Evolutionary conservation across 306 rosid species (phyloP), one percentile per base, ranked within the genome.

Genomic region (Cyclanthera cordifolia): DNA sequence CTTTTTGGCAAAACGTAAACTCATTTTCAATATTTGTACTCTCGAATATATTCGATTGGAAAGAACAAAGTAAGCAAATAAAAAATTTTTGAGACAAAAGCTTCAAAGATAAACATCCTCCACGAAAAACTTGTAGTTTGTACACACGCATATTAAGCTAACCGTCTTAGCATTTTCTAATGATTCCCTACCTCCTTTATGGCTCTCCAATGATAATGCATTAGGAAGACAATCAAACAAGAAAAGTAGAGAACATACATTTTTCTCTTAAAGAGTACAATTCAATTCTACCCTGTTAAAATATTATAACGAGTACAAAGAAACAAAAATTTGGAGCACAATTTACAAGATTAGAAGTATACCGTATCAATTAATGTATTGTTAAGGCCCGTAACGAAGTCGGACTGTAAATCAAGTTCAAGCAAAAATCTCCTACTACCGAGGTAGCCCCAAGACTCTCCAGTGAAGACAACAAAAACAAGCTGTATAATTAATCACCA

Each of bases 401-500:
- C 90, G 15, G 97, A 88, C 75, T 85, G 90, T 73, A 81, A 77
- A 83, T 87, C 95, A 74, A 91, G 96, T 80, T 91, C 97, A 25
- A 43, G 84, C 78, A 87, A 81, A 80, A 91, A 91, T 73, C 96
- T 88, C 82, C 97, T 77, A 75, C 97, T 91, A 75, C 97, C 97
- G 70, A 91, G 96, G 85, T 88, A 91, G 54, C 96, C 97, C 97
- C 97, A 91, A 11, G 86, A 76, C 76, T 91, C 97, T 50, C 97
- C 97, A 51, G 97, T 89, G 79, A 88, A 85, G 76, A 85, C 87
- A 72, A 57, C 83, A 82, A 91, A 91, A 64, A 84, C 92, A 78
- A 91, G 91, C 97, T 91, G 96, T n/a, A n/a, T n/a, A n/a, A n/a
- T 82, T 76, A 67, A 73, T 78, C 67, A 77, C 67, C 67, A 79